Evolutionary conservation across 108 stramenopile genomes (phyloP), one percentile per base, ranked within the genome.

Genomic region (Cyclotella choctawhatcheeana): DNA sequence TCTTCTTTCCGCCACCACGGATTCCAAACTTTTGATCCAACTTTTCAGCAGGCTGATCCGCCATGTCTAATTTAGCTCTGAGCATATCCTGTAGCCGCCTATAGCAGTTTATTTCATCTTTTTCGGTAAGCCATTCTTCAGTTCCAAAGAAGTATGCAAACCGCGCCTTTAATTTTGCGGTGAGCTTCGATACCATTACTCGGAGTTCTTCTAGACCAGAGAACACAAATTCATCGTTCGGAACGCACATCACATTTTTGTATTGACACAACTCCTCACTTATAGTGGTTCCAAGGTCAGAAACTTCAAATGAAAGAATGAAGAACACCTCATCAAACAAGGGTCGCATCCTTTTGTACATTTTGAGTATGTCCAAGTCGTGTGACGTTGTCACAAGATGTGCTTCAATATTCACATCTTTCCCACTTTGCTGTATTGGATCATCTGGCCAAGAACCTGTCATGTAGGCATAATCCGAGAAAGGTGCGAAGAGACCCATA

Each of bases 191-290:
- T 17, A 81, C 74, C 74, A 76, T 65, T 17, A 5, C 35, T 18
- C 20, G 22, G 61, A 81, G 24, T 53, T 76, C 79, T 7, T 66
- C 68, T 17, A 22, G 27, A 56, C 48, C 74, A 8, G 32, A 20
- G 43, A 75, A 81, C 10, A 53, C n/a, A 27, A 81, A 25, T 45
- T 81, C 79, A 24, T 75, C 68, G 31, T 61, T 75, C 40, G 74
- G 58, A 5, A 81, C 51, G 61, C 79, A 81, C 2, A 81, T 58
- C 22, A 76, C 79, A 43, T 81, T 81, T 40, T 81, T 81, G 55
- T 71, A 70, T 32, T 69, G 30, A 35, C 74, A 81, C 16, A 70
- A 0, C 8, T 75, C 74, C 17, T 47, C 44, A 29, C 20, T 43
- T 2, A 75, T 17, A 20, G 12, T 29, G 5, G 32, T 48, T 25